A percentile compares a stretch with the other conserved stretches of the same genome.
These are phyloP conservation scores for Cronartium ribicola DNA, from an alignment of 1,284 basidiomycete species.

Conservation along the genomic window DNA sequence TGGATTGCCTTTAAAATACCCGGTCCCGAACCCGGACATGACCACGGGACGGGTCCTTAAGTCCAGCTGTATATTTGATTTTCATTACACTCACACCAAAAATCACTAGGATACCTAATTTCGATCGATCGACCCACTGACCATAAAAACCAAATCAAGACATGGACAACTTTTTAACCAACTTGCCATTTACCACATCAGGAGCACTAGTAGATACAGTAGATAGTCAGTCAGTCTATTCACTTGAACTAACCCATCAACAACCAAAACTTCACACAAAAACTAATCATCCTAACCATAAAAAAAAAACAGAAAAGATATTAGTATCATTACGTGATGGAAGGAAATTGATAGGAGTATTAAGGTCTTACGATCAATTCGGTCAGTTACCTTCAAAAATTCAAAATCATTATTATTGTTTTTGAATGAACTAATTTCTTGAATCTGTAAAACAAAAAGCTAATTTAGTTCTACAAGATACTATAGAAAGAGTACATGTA, in stretches of 20 bases:
- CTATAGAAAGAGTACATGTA: slow-evolving; percentile 68
- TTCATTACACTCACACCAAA: too few relatives aligned
- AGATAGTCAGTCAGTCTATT: slow-evolving; percentile 76
- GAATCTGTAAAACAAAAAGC: slow-evolving; percentile 44
- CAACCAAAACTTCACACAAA: background rate
- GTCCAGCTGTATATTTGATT: too few relatives aligned
- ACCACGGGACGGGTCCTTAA: too few relatives aligned
- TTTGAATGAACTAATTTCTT: background rate
- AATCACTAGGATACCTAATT: too few relatives aligned
- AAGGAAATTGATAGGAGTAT: slow-evolving; percentile 87
- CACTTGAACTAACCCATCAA: slow-evolving; percentile 53
- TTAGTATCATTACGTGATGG: slow-evolving; percentile 93
- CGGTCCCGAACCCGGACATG: too few relatives aligned
- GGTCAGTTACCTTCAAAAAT: slow-evolving; percentile 68
- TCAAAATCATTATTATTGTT: background rate
- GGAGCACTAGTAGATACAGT: slow-evolving; percentile 94
- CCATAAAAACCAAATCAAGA: background rate
- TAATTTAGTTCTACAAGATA: slow-evolving; percentile 53
- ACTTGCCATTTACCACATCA: slow-evolving; percentile 85
- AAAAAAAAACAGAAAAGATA: slow-evolving; percentile 75
- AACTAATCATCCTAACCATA: background rate
- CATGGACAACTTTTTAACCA: slow-evolving; percentile 35
- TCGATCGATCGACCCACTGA: too few relatives aligned
- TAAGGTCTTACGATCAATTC: slow-evolving; percentile 97
- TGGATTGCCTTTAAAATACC: too few relatives aligned